A percentile compares a stretch with the other conserved stretches of the same genome.
Evolutionary conservation across 257 asterid genomes (phyloP).

Genomic region (Avicennia marina): DNA sequence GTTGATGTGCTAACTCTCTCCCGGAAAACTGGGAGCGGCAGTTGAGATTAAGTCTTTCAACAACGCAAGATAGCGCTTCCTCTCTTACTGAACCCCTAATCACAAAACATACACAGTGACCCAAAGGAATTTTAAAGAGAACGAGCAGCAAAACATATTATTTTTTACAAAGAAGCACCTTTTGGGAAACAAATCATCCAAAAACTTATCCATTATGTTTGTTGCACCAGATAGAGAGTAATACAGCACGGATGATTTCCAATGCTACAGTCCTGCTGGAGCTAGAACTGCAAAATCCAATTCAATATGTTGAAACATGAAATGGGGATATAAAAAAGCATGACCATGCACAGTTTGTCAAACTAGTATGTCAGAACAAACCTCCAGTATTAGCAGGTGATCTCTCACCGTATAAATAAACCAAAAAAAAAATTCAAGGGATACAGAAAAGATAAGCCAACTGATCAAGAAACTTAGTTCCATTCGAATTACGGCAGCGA

Average conservation of each 20-base stretch:
- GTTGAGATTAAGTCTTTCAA: constrained; percentile 15
- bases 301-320: too few relatives aligned
- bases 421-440: too few relatives aligned
- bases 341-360: too few relatives aligned
- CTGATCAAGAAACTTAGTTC: too few relatives aligned
- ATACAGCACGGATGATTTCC: neutral
- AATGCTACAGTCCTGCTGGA: neutral
- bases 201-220: constrained; percentile 18
- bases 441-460: too few relatives aligned
- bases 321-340: too few relatives aligned
- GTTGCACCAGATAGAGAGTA: neutral
- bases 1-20: constrained; percentile 13
- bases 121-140: neutral
- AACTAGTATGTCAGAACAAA: too few relatives aligned
- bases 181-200: constrained; percentile 26
- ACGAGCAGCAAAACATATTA: neutral
- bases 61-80: constrained; percentile 21
- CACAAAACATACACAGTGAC: neutral
- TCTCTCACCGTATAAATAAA: too few relatives aligned
- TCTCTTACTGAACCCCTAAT: constrained; percentile 28
- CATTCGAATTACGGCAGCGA: too few relatives aligned
- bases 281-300: neutral
- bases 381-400: too few relatives aligned
- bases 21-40: constrained; percentile 15
- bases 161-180: constrained; percentile 18